A percentile compares a stretch with the other conserved stretches of the same genome.
phyloP scores from a whole-genome alignment of 2,329 filamentous ascomycete genomes.

The Arthrobotrys musiformis region DNA sequence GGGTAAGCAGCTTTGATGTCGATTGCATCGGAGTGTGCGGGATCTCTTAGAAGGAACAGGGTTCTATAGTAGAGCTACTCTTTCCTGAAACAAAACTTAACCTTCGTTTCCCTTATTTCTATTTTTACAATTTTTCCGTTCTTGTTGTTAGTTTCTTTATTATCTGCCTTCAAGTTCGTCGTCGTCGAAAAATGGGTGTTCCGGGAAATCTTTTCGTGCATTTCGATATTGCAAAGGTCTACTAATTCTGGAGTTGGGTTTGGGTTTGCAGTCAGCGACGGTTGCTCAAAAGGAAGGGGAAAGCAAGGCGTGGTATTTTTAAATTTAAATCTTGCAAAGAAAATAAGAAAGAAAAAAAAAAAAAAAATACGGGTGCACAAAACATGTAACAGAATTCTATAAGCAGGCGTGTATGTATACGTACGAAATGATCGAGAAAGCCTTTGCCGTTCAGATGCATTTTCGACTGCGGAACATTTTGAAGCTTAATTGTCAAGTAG shows the following conservation, averaged over 20 bases:
- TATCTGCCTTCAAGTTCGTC: too few species aligned
- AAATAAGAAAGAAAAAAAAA: neutral
- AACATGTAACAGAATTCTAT: neutral
- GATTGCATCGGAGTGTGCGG: neutral
- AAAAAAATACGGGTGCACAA: neutral
- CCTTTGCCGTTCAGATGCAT: neutral
- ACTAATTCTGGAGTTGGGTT: neutral
- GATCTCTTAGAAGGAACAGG: neutral
- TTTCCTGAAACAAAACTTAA: neutral
- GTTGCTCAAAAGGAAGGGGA: neutral
- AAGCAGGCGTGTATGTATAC: neutral
- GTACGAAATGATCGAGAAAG: too few species aligned
- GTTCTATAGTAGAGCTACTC: neutral
- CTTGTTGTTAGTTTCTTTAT: neutral
- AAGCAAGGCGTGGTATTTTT: neutral
- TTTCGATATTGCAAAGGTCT: neutral
- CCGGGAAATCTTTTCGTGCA: neutral
- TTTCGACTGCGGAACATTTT: neutral
- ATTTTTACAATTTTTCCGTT: neutral
- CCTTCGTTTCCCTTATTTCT: neutral
- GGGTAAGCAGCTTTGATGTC: slow-evolving; percentile 9
- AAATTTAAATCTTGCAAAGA: neutral
- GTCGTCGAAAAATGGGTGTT: neutral
- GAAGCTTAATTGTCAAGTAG: neutral
- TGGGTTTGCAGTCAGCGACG: neutral